Base-by-base conservation (phyloP, 441 rosid genomes). In the Syzygium malaccense region DNA sequence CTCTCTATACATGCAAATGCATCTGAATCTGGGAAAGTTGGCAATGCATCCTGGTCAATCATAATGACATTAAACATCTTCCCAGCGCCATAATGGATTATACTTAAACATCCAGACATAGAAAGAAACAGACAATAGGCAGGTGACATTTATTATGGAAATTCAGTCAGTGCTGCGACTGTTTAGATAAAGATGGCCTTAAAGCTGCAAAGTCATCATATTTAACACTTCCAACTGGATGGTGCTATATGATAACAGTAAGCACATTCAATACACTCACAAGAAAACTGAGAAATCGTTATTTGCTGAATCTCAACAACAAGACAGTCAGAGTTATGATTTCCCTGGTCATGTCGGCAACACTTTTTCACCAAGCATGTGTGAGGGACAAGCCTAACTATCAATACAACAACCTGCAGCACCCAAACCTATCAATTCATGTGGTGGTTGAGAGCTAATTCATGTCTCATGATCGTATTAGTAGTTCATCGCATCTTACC, bases 1-100 rank as follows among this genome's bases (percentile, higher is more conserved):
- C 87, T 96, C 94, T 98, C 99, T n/a, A 97, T 95, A 93, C 99
- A 97, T 33, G 94, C 91, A 92, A 97, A 96, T 56, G 99, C 99
- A 90, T 95, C 99, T 79, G 92, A 95, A 86, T 98, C 97, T 32
- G 99, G 99, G 92, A 98, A 97, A 48, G 99, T 96, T 8, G 99
- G 99, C 94, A 97, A 92, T 68, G 96, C 92, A 92, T 96, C 98
- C 99, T 98, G 95, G 86, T 41, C 88, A 90, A 86, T 84, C 79
- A 86, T 19, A 79, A 86, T 78, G n/a, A 87, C 62, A 79, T 66
- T 54, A 68, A 71, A 71, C 20, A 17, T 37, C 83, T 75, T 75
- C 83, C 83, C 83, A 75, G 83, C 9, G 3, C 18, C n/a, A 75
- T 75, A 23, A 75, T 41, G 51, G n/a, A 23, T 45, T 41, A 75